These are phyloP conservation scores for Trichoderma semiorbis DNA, from an alignment of 2,329 filamentous ascomycete genomes.

Conservation along the genomic window DNA sequence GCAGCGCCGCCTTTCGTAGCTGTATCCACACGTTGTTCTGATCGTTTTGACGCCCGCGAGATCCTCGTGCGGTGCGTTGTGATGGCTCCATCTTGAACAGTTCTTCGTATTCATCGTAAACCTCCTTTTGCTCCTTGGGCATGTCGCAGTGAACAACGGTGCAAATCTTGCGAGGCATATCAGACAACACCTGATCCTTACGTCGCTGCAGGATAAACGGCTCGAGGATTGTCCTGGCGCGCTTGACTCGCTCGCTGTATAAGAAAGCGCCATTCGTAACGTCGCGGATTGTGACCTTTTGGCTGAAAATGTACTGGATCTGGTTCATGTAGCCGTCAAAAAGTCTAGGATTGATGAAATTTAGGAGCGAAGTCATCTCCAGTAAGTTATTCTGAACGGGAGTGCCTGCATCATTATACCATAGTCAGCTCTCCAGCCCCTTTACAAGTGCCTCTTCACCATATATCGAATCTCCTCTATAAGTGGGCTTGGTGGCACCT, in stretches of 20 bases:
- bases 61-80: slow-evolving; percentile 45
- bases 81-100: slow-evolving; percentile 63
- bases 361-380: slow-evolving; percentile 84
- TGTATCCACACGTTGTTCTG: slow-evolving; percentile 79
- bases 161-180: slow-evolving; percentile 76
- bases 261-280: slow-evolving; percentile 77
- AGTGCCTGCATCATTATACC: slow-evolving; percentile 60
- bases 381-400: slow-evolving; percentile 92
- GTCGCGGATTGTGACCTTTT: slow-evolving; percentile 81
- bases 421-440: slow-evolving; percentile 21
- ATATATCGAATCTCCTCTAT: too few relatives aligned
- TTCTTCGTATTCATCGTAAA: slow-evolving; percentile 66
- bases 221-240: slow-evolving; percentile 87
- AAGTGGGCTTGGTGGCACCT: not conserved
- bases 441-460: not conserved
- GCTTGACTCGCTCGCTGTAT: slow-evolving; percentile 79
- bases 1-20: slow-evolving; percentile 86
- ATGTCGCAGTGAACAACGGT: slow-evolving; percentile 79
- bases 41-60: slow-evolving; percentile 47
- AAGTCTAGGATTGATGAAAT: slow-evolving; percentile 86
- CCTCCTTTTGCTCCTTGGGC: slow-evolving; percentile 64
- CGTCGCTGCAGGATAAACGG: slow-evolving; percentile 93
- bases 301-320: slow-evolving; percentile 83
- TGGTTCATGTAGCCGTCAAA: slow-evolving; percentile 76
- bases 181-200: slow-evolving; percentile 84